Evolutionary conservation across 805 yeast species (phyloP).

Genomic region (Candida endomychidarum): DNA sequence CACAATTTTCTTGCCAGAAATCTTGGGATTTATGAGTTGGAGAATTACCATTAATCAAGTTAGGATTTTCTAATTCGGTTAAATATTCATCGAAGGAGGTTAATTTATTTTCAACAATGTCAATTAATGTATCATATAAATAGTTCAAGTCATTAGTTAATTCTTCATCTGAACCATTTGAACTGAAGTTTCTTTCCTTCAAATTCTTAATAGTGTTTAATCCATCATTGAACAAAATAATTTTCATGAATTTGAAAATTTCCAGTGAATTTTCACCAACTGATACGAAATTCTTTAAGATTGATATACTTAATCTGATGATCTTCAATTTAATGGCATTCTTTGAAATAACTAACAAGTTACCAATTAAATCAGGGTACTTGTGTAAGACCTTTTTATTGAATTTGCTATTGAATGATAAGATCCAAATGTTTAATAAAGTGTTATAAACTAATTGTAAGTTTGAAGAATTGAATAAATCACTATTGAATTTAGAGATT

Average conservation of each 20-base stretch:
- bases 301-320: conserved; percentile 77
- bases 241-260: conserved; percentile 57
- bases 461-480: conserved; percentile 36
- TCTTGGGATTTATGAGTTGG: conserved; percentile 89
- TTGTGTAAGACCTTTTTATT: conserved; percentile 48
- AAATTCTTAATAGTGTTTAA: conserved; percentile 65
- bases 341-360: conserved; percentile 59
- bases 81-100: conserved; percentile 91
- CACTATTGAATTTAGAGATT: conserved; percentile 12
- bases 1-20: conserved; percentile 86
- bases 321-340: conserved; percentile 90
- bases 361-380: conserved; percentile 55
- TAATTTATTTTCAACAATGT: conserved; percentile 66
- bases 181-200: conserved; percentile 84
- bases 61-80: conserved; percentile 77
- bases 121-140: conserved; percentile 61
- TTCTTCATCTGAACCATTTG: conserved; percentile 71
- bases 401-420: conserved; percentile 66
- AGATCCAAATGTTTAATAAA: conserved; percentile 78
- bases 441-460: conserved; percentile 84
- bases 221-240: conserved; percentile 74
- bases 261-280: conserved; percentile 25
- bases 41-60: conserved; percentile 70
- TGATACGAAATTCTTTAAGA: conserved; percentile 59
- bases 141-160: conserved; percentile 67